phyloP scores from a whole-genome alignment of 805 yeast species.

The Yarrowia keelungensis region DNA sequence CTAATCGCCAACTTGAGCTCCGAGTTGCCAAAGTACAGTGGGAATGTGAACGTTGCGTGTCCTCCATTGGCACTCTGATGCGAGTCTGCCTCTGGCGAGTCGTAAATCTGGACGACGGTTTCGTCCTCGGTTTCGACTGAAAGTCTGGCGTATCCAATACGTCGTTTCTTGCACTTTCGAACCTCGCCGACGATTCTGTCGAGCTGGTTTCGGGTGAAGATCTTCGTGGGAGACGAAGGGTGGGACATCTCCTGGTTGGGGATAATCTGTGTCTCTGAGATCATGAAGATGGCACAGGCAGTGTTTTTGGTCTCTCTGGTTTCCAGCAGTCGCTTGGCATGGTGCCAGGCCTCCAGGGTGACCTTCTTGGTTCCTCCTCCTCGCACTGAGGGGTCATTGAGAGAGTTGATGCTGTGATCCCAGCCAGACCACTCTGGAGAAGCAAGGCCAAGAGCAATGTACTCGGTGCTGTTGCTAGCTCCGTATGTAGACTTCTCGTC shows the following conservation, averaged over 20 bases:
- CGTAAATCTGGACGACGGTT: conserved; percentile 22
- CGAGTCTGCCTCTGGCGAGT: conserved; percentile 25
- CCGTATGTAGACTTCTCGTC: background rate
- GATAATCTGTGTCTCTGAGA: conserved; percentile 7
- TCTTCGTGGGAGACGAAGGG: conserved; percentile 25
- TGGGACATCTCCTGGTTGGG: conserved; percentile 34
- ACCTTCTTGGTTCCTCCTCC: conserved; percentile 33
- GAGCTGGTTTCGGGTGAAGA: conserved; percentile 9
- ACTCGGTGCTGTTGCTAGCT: conserved; percentile 6
- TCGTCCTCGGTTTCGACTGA: conserved; percentile 12
- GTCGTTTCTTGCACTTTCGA: conserved; percentile 15
- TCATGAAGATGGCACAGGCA: conserved; percentile 28
- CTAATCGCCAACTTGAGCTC: conserved; percentile 11
- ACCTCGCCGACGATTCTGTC: background rate
- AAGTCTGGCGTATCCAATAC: conserved; percentile 15
- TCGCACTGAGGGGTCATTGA: conserved; percentile 17
- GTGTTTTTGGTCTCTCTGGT: conserved; percentile 15
- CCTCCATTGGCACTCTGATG: conserved; percentile 27
- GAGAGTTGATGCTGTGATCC: conserved; percentile 25
- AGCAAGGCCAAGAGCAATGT: conserved; percentile 22
- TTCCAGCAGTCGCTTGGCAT: conserved; percentile 11
- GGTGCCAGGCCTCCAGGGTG: conserved; percentile 25
- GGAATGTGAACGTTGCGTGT: conserved; percentile 22
- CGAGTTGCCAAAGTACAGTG: conserved; percentile 16
- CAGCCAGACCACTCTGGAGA: conserved; percentile 28